phyloP scores from a whole-genome alignment of 768 basidiomycete species.

The Boletus pseudo-olivaceus region DNA sequence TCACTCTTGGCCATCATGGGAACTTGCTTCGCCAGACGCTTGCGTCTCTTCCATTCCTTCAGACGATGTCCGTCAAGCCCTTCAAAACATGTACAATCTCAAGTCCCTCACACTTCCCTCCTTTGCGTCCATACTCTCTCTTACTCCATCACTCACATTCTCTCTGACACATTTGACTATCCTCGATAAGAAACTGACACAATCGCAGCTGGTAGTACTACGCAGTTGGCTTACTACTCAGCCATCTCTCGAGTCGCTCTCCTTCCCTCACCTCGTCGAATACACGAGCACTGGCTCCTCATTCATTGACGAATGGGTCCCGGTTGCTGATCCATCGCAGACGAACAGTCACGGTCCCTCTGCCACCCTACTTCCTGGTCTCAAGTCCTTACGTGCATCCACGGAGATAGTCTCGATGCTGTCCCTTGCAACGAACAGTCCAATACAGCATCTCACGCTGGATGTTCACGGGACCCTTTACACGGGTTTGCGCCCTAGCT shows the following conservation, averaged over 20 bases:
- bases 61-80: constrained; percentile 19
- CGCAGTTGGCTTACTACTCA: constrained; percentile 25
- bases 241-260: constrained; percentile 24
- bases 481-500: constrained; percentile 27
- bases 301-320: constrained; percentile 11
- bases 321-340: background rate
- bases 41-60: constrained; percentile 9
- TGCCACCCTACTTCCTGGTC: constrained; percentile 19
- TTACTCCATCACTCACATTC: constrained; percentile 18
- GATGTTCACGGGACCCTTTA: constrained; percentile 28
- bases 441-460: constrained; percentile 22
- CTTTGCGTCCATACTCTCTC: constrained; percentile 21
- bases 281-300: background rate
- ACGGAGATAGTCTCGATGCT: constrained; percentile 22
- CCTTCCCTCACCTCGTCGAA: constrained; percentile 26
- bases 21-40: constrained; percentile 4
- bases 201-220: constrained; percentile 19
- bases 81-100: constrained; percentile 31
- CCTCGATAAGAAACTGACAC: constrained; percentile 24
- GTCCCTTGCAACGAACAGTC: constrained; percentile 12
- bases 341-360: background rate
- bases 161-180: constrained; percentile 26
- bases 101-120: constrained; percentile 25
- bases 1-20: constrained; percentile 20
- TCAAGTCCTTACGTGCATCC: constrained; percentile 27